Conservation (phyloP, 1,284 basidiomycete genomes). For the Pseudozyma sp. region DNA sequence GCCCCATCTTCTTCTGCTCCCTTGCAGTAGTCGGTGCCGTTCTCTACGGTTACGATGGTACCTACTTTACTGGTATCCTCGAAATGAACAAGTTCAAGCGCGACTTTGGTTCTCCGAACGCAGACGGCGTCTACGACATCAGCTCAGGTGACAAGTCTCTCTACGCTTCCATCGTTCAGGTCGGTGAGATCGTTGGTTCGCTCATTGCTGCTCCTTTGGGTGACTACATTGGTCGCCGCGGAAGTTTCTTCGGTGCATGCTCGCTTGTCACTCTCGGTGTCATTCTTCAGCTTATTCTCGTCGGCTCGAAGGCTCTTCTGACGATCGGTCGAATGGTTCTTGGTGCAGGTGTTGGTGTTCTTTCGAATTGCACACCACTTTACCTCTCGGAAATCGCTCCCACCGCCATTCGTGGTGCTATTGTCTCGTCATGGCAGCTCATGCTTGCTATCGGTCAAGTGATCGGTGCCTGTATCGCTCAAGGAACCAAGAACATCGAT, state of each 20-base stretch:
- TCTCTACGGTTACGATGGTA: slow-evolving; percentile 70
- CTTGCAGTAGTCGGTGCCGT: slow-evolving; percentile 65
- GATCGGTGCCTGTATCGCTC: slow-evolving; percentile 70
- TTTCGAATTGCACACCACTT: slow-evolving; percentile 69
- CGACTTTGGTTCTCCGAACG: slow-evolving; percentile 62
- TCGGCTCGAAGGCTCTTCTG: slow-evolving; percentile 67
- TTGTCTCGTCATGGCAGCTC: slow-evolving; percentile 71
- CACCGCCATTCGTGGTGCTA: slow-evolving; percentile 70
- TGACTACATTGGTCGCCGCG: slow-evolving; percentile 70
- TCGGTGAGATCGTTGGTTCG: slow-evolving; percentile 71
- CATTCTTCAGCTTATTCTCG: slow-evolving; percentile 69
- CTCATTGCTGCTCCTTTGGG: slow-evolving; percentile 70
- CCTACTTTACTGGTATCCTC: slow-evolving; percentile 66
- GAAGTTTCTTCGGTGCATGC: slow-evolving; percentile 68
- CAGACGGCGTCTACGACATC: slow-evolving; percentile 49
- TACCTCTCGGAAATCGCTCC: slow-evolving; percentile 71
- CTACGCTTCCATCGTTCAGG: slow-evolving; percentile 70
- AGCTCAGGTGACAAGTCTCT: slow-evolving; percentile 60
- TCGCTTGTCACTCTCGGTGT: slow-evolving; percentile 69
- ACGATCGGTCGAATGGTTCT: slow-evolving; percentile 70
- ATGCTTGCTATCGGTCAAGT: slow-evolving; percentile 72
- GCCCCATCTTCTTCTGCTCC: slow-evolving; percentile 66
- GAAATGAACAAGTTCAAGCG: slow-evolving; percentile 65
- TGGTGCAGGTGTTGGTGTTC: slow-evolving; percentile 70
- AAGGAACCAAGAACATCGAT: slow-evolving; percentile 63